phyloP scores from a whole-genome alignment of 805 yeast genomes.

The Teunomyces kruisii region DNA sequence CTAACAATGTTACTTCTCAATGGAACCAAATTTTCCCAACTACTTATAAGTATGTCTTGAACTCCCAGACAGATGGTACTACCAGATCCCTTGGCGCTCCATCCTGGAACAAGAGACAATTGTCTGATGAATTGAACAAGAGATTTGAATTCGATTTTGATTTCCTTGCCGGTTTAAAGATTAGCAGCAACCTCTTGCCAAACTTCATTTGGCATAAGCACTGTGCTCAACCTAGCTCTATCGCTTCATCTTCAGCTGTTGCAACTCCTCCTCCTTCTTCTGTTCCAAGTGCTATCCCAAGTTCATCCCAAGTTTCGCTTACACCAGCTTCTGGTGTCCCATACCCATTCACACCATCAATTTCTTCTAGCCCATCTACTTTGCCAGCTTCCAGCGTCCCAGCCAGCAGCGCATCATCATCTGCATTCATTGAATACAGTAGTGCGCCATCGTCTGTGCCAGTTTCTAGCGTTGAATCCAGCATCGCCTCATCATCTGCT shows the following conservation, averaged over 20 bases:
- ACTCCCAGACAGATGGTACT: neutral
- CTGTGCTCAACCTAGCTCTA: constrained; percentile 8
- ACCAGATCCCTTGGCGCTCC: no score
- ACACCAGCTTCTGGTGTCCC: neutral
- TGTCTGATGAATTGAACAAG: constrained; percentile 3
- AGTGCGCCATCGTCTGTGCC: no score
- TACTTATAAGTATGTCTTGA: constrained; percentile 1
- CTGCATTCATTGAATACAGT: no score
- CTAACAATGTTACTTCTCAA: constrained; percentile 4
- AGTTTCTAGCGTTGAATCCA: neutral
- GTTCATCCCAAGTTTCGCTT: neutral
- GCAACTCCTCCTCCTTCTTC: constrained; percentile 3
- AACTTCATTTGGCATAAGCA: constrained; percentile 15
- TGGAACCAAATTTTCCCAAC: constrained; percentile 9
- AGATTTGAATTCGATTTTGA: constrained; percentile 7
- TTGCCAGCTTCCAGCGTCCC: neutral
- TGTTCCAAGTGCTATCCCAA: neutral
- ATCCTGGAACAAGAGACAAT: constrained; percentile 9
- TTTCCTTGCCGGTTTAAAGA: constrained; percentile 7
- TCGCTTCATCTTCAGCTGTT: constrained; percentile 3
- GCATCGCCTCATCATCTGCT: no score
- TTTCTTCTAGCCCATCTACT: neutral
- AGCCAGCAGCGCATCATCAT: no score
- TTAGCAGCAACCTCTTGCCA: constrained; percentile 14
- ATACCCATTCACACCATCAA: neutral